Evolutionary conservation across 78 protist genomes (phyloP).

Genomic region (Dictyostelium purpureum): DNA sequence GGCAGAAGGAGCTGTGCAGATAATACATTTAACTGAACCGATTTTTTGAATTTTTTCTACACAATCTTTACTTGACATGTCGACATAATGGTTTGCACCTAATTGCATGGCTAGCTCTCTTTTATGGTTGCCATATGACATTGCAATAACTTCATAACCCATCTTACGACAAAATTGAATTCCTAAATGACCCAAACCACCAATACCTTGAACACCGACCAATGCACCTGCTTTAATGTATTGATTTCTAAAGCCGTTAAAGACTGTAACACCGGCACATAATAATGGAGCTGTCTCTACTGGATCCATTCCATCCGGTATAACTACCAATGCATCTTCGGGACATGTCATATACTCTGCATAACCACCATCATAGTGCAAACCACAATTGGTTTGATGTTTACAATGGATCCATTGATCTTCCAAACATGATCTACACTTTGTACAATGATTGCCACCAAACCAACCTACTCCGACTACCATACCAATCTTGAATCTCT

Average conservation of each 20-base stretch:
- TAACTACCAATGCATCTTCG: not conserved
- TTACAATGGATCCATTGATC: conserved; percentile 31
- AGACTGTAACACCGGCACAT: conserved; percentile 85
- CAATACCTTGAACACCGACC: conserved; percentile 75
- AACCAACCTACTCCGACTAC: conserved; percentile 72
- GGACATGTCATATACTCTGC: conserved; percentile 53
- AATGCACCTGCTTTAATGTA: conserved; percentile 41
- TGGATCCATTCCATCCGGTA: conserved; percentile 41
- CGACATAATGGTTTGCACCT: conserved; percentile 54
- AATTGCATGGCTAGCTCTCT: conserved; percentile 12
- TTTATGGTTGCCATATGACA: conserved; percentile 3
- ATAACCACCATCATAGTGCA: conserved; percentile 65
- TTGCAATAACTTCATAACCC: conserved; percentile 71
- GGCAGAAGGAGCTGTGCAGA: not conserved
- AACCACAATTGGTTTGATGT: not conserved
- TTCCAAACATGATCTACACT: conserved; percentile 48
- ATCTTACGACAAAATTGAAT: conserved; percentile 73
- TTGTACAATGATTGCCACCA: conserved; percentile 58
- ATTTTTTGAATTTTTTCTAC: not conserved
- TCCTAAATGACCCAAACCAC: conserved; percentile 87
- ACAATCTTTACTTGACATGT: not conserved
- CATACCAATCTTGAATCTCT: conserved; percentile 15
- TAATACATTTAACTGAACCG: not conserved
- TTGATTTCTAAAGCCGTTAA: conserved; percentile 31
- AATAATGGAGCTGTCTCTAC: conserved; percentile 58